These are phyloP conservation scores for Tausonia pullulans DNA, from an alignment of 1,284 basidiomycete genomes.

Conservation along the genomic window DNA sequence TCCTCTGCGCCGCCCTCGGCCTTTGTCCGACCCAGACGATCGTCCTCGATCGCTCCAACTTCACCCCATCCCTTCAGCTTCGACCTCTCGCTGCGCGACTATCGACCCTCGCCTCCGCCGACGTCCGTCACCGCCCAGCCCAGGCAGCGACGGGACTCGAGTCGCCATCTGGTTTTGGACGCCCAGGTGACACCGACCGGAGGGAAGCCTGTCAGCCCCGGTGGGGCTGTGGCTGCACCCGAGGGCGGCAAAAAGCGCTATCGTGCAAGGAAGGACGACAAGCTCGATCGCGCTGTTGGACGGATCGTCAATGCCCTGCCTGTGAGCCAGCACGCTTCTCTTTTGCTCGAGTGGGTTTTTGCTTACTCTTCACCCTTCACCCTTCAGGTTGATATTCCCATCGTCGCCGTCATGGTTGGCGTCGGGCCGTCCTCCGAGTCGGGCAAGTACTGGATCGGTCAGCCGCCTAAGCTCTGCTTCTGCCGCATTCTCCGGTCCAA, in stretches of 20 bases:
- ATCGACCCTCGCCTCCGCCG: too few relatives aligned
- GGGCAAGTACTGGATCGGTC: slow-evolving; percentile 91
- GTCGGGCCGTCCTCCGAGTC: slow-evolving; percentile 50
- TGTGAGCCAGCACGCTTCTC: slow-evolving; percentile 32
- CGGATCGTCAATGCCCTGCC: slow-evolving; percentile 79
- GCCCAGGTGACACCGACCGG: not conserved
- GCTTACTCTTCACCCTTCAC: not conserved
- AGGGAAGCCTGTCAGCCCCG: not conserved
- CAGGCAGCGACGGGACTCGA: too few relatives aligned
- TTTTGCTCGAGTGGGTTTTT: not conserved
- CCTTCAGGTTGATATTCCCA: slow-evolving; percentile 51
- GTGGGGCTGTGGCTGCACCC: too few relatives aligned
- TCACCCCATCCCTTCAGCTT: too few relatives aligned
- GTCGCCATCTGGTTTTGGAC: too few relatives aligned
- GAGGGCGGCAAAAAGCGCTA: slow-evolving; percentile 45
- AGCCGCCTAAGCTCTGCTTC: slow-evolving; percentile 61
- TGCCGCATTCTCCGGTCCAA: slow-evolving; percentile 83
- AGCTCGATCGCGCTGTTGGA: slow-evolving; percentile 82
- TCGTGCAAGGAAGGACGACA: slow-evolving; percentile 71
- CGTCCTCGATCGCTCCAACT: too few relatives aligned
- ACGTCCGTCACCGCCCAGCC: too few relatives aligned
- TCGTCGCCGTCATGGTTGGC: slow-evolving; percentile 66
- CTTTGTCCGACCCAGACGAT: too few relatives aligned
- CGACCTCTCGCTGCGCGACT: too few relatives aligned
- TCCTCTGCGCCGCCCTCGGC: too few relatives aligned